Base-by-base conservation (phyloP, 768 basidiomycete genomes). In the Boletus rubropictus region DNA sequence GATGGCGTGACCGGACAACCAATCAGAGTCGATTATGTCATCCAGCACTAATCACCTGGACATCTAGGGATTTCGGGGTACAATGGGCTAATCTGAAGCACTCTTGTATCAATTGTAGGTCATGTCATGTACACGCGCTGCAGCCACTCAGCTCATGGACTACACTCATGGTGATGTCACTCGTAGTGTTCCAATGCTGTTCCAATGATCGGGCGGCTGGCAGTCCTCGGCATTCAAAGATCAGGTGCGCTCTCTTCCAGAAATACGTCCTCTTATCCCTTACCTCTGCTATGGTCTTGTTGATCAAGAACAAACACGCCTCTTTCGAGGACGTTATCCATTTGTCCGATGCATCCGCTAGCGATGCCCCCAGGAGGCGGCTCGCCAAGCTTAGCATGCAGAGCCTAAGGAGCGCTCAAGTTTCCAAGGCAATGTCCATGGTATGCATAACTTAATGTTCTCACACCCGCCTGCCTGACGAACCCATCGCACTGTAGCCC, bases 1-100 rank as follows among this genome's bases (percentile, higher is more conserved):
- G 18, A 35, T 64, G 62, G 62, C 63, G 62, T 61, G 58, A 64
- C 61, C 20, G 15, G n/a, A 8, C 40, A 46, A 6, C 62, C 63
- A 64, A 65, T 63, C 54, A 43, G 12, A 31, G 0, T 25, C 0
- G 53, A 53, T 65, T 64, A 62, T 48, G 38, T 56, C 35, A 55
- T 32, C 40, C 12, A 15, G 21, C 49, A 51, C 49, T n/a, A n/a
- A n/a, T n/a, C n/a, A n/a, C n/a, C n/a, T n/a, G n/a, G n/a, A n/a
- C n/a, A n/a, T n/a, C n/a, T n/a, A n/a, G n/a, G n/a, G n/a, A n/a
- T n/a, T n/a, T n/a, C n/a, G n/a, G n/a, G n/a, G n/a, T n/a, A n/a
- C n/a, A n/a, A n/a, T n/a, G n/a, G n/a, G n/a, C n/a, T n/a, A n/a
- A n/a, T n/a, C n/a, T n/a, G n/a, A n/a, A n/a, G n/a, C n/a, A n/a